These are phyloP conservation scores for Malus fusca DNA, from an alignment of 306 rosid species.

Conservation along the genomic window DNA sequence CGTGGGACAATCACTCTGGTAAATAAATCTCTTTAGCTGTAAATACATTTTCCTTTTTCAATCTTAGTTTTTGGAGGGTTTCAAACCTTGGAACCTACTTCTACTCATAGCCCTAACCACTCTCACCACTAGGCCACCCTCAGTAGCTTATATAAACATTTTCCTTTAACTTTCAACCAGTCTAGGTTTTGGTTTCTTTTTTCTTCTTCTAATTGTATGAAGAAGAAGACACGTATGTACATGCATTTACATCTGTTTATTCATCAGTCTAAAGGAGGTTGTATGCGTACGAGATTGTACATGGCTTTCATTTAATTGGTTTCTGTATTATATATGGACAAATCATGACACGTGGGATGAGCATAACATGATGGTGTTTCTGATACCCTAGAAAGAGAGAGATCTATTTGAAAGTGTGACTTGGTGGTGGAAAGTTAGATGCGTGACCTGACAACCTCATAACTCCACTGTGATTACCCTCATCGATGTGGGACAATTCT, in stretches of 20 bases:
- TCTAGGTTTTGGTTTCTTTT: neutral
- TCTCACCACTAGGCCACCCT: neutral
- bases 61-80: neutral
- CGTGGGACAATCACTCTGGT: conserved; percentile 39
- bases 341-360: neutral
- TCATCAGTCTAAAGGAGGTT: neutral
- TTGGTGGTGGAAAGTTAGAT: neutral
- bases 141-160: neutral
- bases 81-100: neutral
- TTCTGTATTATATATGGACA: neutral
- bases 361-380: neutral
- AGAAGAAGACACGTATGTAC: neutral
- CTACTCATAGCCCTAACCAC: no score
- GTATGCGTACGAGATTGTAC: neutral
- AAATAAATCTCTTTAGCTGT: neutral
- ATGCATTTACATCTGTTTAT: neutral
- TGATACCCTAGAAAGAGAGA: neutral
- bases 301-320: neutral
- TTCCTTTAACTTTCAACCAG: neutral
- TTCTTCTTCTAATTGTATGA: neutral
- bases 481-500: no score
- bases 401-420: neutral
- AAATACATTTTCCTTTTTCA: neutral
- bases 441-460: no score
- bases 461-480: no score